Evolutionary conservation across 1,139 yeast species (phyloP).

Genomic region (Zygosaccharomyces sapae): DNA sequence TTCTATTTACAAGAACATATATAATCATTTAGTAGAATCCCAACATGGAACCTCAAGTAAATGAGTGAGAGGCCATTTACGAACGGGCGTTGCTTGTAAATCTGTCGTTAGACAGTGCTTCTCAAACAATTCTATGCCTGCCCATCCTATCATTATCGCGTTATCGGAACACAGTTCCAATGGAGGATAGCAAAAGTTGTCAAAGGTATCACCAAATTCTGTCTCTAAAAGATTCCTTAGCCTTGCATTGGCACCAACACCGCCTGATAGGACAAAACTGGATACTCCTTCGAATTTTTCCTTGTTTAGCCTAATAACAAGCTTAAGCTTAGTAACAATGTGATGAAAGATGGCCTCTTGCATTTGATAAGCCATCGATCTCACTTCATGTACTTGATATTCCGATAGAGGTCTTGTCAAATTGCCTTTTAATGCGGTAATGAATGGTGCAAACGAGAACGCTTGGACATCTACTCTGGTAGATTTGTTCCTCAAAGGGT

Average conservation of each 20-base stretch:
- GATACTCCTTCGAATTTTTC: conserved; percentile 44
- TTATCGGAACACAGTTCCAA: conserved; percentile 82
- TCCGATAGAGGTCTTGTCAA: conserved; percentile 22
- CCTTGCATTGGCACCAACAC: conserved; percentile 75
- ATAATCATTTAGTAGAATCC: conserved; percentile 29
- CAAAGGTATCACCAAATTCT: conserved; percentile 36
- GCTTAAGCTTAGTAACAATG: conserved; percentile 56
- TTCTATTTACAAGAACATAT: conserved; percentile 8
- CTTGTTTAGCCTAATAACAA: conserved; percentile 45
- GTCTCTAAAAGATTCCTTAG: conserved; percentile 50
- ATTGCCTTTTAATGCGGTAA: conserved; percentile 49
- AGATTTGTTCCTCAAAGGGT: conserved; percentile 49
- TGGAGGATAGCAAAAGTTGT: conserved; percentile 59
- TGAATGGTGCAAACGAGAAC: conserved; percentile 78
- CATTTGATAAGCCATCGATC: conserved; percentile 54
- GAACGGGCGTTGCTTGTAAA: conserved; percentile 52
- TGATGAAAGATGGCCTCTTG: conserved; percentile 72
- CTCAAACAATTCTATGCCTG: conserved; percentile 87
- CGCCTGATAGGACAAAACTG: conserved; percentile 83
- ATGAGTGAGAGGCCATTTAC: conserved; percentile 71
- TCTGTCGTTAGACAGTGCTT: conserved; percentile 45
- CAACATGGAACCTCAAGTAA: conserved; percentile 50
- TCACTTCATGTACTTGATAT: conserved; percentile 24
- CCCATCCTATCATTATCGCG: conserved; percentile 97
- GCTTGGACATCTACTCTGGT: conserved; percentile 44